Evolutionary conservation across 768 basidiomycete genomes (phyloP).

Genomic region (Phylloporus sp.): DNA sequence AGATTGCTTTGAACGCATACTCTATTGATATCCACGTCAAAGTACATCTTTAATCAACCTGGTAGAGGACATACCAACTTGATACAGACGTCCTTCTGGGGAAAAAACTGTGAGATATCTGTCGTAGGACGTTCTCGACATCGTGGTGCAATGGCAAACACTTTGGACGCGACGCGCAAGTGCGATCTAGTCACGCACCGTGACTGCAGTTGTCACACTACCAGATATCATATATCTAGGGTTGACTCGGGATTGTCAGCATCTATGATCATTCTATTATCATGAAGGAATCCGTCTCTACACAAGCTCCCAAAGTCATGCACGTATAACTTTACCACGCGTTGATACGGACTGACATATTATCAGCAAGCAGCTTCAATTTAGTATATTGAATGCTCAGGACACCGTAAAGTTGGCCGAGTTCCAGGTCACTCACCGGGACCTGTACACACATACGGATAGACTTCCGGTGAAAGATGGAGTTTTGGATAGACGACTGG

Average conservation of each 20-base stretch:
- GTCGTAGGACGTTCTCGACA: slow-evolving; percentile 95
- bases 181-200: slow-evolving; percentile 33
- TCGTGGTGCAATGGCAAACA: slow-evolving; percentile 45
- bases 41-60: background rate
- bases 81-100: slow-evolving; percentile 94
- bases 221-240: background rate
- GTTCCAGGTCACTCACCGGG: slow-evolving; percentile 91
- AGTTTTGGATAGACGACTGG: slow-evolving; percentile 87
- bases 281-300: slow-evolving; percentile 80
- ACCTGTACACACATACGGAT: slow-evolving; percentile 83
- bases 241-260: background rate
- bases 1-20: slow-evolving; percentile 99
- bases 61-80: slow-evolving; percentile 74
- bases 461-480: slow-evolving; percentile 87
- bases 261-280: background rate
- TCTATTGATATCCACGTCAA: slow-evolving; percentile 46
- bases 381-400: slow-evolving; percentile 88
- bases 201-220: slow-evolving; percentile 17
- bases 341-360: slow-evolving; percentile 6
- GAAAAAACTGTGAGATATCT: slow-evolving; percentile 97
- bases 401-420: slow-evolving; percentile 95
- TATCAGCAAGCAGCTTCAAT: slow-evolving; percentile 89
- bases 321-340: slow-evolving; percentile 31
- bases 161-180: slow-evolving; percentile 58
- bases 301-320: slow-evolving; percentile 82